phyloP scores from a whole-genome alignment of 371 early-diverging fungal species.

The Mycotypha africana region DNA sequence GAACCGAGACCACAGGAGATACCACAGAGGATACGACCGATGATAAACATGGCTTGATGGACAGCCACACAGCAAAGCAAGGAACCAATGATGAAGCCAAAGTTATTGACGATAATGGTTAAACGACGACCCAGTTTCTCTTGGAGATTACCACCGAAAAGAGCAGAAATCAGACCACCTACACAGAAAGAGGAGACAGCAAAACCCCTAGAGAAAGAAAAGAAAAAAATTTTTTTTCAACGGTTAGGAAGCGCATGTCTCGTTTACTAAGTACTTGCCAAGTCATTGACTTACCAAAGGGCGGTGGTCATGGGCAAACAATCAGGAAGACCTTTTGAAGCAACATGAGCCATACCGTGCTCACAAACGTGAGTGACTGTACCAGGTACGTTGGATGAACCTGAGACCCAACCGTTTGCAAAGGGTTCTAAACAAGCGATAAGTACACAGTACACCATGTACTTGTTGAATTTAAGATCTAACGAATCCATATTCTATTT shows the following conservation, averaged over 20 bases:
- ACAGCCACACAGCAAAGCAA: conserved; percentile 51
- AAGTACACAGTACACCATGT: conserved; percentile 36
- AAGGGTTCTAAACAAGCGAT: conserved; percentile 32
- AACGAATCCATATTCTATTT: conserved; percentile 43
- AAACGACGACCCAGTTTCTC: conserved; percentile 57
- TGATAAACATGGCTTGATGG: conserved; percentile 51
- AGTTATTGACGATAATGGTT: conserved; percentile 54
- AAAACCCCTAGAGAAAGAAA: conserved; percentile 31
- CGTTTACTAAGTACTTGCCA: not conserved
- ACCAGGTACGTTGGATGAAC: conserved; percentile 39
- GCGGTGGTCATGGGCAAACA: conserved; percentile 23
- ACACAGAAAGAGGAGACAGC: conserved; percentile 60
- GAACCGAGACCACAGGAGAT: conserved; percentile 76
- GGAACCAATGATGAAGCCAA: conserved; percentile 59
- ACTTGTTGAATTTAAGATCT: conserved; percentile 20
- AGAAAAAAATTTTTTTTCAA: not conserved
- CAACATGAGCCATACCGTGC: conserved; percentile 6
- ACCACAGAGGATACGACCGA: conserved; percentile 78
- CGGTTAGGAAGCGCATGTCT: too few species aligned
- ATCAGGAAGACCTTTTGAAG: conserved; percentile 13
- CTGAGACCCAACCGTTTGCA: conserved; percentile 38
- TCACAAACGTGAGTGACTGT: conserved; percentile 17
- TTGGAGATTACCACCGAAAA: conserved; percentile 52
- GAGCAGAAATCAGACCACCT: conserved; percentile 68
- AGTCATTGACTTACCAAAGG: conserved; percentile 5